Evolutionary conservation across 2,329 filamentous ascomycete species (phyloP).

Genomic region (Seiridium unicorne): DNA sequence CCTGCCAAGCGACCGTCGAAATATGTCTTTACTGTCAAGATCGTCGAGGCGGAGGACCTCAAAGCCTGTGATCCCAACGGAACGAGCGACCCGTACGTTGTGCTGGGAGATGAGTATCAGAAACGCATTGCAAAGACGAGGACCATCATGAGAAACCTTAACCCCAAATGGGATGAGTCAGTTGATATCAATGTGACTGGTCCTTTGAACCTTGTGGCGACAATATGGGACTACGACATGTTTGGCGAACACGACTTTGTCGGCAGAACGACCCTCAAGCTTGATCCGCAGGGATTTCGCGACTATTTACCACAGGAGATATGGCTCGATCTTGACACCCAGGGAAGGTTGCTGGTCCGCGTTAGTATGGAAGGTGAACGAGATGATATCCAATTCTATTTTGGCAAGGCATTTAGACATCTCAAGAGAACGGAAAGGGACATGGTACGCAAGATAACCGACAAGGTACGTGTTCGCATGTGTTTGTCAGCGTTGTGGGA

Average conservation of each 20-base stretch:
- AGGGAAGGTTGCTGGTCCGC: constrained; percentile 82
- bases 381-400: constrained; percentile 98
- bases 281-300: constrained; percentile 96
- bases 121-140: constrained; percentile 94
- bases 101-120: constrained; percentile 95
- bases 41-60: constrained; percentile 94
- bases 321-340: constrained; percentile 95
- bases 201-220: constrained; percentile 90
- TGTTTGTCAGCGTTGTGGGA: constrained; percentile 7
- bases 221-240: constrained; percentile 97
- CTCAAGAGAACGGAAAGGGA: constrained; percentile 94
- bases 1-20: constrained; percentile 69
- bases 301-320: constrained; percentile 96
- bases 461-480: constrained; percentile 66
- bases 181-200: constrained; percentile 93
- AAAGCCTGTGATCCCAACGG: constrained; percentile 98
- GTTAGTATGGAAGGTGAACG: constrained; percentile 99
- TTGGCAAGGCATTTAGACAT: constrained; percentile 93
- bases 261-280: constrained; percentile 90
- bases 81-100: constrained; percentile 93
- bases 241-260: constrained; percentile 98
- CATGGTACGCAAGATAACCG: constrained; percentile 97
- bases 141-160: constrained; percentile 85
- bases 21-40: constrained; percentile 98
- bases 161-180: constrained; percentile 95